Evolutionary conservation across 805 yeast genomes (phyloP), one percentile per base, ranked within the genome.

Genomic region (Kockiozyma suomiensis): DNA sequence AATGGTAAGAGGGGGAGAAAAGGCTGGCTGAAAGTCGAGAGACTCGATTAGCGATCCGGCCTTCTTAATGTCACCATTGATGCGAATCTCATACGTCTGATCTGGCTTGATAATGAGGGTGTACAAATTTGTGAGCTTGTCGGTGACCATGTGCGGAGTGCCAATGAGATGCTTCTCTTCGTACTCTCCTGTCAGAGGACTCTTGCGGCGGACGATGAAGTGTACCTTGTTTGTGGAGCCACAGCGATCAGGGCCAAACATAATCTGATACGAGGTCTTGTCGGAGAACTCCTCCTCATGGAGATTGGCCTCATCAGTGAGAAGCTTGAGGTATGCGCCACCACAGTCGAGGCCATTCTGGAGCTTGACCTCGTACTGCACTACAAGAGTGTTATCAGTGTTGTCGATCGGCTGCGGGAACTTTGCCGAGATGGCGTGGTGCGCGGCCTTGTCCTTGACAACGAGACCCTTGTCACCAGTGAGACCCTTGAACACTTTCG

Each of bases 191-290:
- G 84, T 78, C 26, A 69, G 61, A 47, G 84, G 85, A 71, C 82
- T 81, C 68, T 79, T 78, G 68, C 88, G 81, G 58, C 80, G 82
- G 61, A 90, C 69, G 57, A 90, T 88, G 66, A 91, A 83, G 70
- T 88, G 96, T 35, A 92, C 85, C 73, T 85, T 87, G 76, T 90
- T 88, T 47, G 86, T 81, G 54, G 84, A 71, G 2, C 96, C 96
- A 76, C 97, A 92, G 72, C 82, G 84, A 74, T 92, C 97, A 46
- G 97, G 97, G 21, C 97, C 97, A 76, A 92, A 92, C 93, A 92
- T 87, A 65, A 92, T 76, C 73, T 87, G 90, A 75, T 87, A 90
- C 1, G 91, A 88, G 2, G 96, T 81, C 28, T 79, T 84, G 61
- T 82, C 81, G 65, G 77, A 78, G 77, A 90, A 87, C 61, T 82